A percentile compares a stretch with the other conserved stretches of the same genome.
phyloP scores from a whole-genome alignment of 192 early-diverging fungal genomes.

The Entrophospora sp. region DNA sequence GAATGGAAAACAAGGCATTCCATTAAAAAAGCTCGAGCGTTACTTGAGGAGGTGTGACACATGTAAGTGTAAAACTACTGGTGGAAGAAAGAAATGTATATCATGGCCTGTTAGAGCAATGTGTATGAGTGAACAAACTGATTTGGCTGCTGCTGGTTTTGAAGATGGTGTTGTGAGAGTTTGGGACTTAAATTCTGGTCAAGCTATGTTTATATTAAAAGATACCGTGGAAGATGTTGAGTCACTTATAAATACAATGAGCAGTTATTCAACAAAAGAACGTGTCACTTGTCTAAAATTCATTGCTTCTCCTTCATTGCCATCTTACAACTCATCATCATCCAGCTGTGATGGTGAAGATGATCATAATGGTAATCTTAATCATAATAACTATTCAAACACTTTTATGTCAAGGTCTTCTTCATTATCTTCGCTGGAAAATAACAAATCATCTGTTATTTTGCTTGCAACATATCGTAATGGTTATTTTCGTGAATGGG shows the following conservation, averaged over 20 bases:
- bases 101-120: slow-evolving; percentile 16
- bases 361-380: not conserved
- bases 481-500: slow-evolving; percentile 20
- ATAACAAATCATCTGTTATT: not conserved
- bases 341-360: not conserved
- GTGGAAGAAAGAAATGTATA: slow-evolving; percentile 17
- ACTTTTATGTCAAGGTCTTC: not conserved
- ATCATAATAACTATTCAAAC: not conserved
- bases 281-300: slow-evolving; percentile 18
- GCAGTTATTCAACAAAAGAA: not conserved
- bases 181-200: slow-evolving; percentile 18
- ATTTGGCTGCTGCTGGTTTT: slow-evolving; percentile 14
- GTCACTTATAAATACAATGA: not conserved
- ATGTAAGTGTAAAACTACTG: slow-evolving; percentile 15
- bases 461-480: slow-evolving; percentile 3
- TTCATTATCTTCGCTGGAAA: too few species aligned
- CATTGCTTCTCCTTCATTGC: not conserved
- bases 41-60: slow-evolving; percentile 13
- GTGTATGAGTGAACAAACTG: slow-evolving; percentile 14
- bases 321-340: not conserved
- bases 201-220: slow-evolving; percentile 14
- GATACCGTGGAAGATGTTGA: slow-evolving; percentile 19
- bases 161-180: slow-evolving; percentile 20
- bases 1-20: slow-evolving; percentile 7
- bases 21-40: slow-evolving; percentile 11